Evolutionary conservation across 495 filamentous ascomycete genomes (phyloP), one percentile per base, ranked within the genome.

Genomic region (Hapsidospora chrysogenum): DNA sequence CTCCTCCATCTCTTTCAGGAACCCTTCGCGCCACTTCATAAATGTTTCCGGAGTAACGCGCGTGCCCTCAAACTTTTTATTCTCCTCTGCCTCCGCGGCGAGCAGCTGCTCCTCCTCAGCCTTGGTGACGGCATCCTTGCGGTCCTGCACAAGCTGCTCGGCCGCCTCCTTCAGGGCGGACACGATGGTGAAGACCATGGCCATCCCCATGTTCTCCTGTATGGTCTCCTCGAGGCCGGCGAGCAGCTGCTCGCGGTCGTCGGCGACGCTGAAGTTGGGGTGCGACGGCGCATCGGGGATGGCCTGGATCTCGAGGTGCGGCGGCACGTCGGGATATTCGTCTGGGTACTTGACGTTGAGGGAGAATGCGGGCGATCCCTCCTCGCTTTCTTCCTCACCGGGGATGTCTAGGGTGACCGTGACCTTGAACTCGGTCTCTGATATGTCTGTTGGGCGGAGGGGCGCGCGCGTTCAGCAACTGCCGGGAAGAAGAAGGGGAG

Each of bases 121-220:
- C 43, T 72, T 64, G 8, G 70, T 69, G 7, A 66, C 74, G 5
- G 63, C 70, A 32, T 72, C 66, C 31, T 45, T 58, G 16, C 92
- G 74, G 31, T 82, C 72, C 2, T 52, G 40, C 45, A 94, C 73
- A 16, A 99, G 63, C 36, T 70, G 62, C 59, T 99, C 89, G 4
- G 83, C 84, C 23, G 64, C 63, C 38, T 99, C 89, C 48, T 94
- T 96, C 36, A 99, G 56, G 2, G 80, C 72, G 26, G 76, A 80
- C 20, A 85, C 74, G 13, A 99, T 60, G 0, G 86, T 84, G 57
- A 94, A 99, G 0, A 99, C 66, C 89, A 99, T 99, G n/a, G 84
- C 80, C 74, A 93, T 94, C 20, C 89, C 89, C 23, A 96, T 51
- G 40, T 85, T 96, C 54, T 96, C 89, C 40, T 80, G 71, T 20